Evolutionary conservation across 176 grass and related monocot genomes (phyloP).

Genomic region (Pontederia crassipes): DNA sequence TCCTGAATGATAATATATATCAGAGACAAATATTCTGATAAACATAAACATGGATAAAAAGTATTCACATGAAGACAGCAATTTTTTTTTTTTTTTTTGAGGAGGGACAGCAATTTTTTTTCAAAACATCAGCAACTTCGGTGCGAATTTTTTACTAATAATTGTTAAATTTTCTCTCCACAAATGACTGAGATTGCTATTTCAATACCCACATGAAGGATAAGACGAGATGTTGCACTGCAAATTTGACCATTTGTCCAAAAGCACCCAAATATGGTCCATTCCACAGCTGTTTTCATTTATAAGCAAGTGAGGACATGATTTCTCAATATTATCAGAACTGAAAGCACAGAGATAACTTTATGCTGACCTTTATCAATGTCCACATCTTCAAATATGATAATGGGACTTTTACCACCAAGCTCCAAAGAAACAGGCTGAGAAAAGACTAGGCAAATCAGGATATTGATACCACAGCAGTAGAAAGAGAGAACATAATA

Average conservation of each 20-base stretch:
- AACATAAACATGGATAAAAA: not conserved
- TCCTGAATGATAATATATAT: constrained; percentile 32
- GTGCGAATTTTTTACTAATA: no score
- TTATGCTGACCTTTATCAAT: constrained; percentile 67
- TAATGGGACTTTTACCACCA: constrained; percentile 97
- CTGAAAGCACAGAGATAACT: not conserved
- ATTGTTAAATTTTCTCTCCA: not conserved
- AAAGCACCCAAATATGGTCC: constrained; percentile 97
- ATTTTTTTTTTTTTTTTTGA: no score
- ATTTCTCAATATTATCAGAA: constrained; percentile 4
- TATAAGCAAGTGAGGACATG: constrained; percentile 16
- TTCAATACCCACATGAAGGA: constrained; percentile 66
- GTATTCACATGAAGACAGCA: not conserved
- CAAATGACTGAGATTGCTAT: not conserved
- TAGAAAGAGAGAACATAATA: not conserved
- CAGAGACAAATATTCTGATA: not conserved
- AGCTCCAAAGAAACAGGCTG: constrained; percentile 97
- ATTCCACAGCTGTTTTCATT: constrained; percentile 82
- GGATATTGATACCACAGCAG: constrained; percentile 2
- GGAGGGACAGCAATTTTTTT: not conserved
- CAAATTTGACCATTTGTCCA: constrained; percentile 99
- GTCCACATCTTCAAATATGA: constrained; percentile 97
- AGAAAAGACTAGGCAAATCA: constrained; percentile 22
- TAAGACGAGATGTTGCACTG: constrained; percentile 94
- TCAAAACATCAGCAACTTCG: not conserved